phyloP scores from a whole-genome alignment of 1,284 basidiomycete species.

The Fomitopsis pinicola region DNA sequence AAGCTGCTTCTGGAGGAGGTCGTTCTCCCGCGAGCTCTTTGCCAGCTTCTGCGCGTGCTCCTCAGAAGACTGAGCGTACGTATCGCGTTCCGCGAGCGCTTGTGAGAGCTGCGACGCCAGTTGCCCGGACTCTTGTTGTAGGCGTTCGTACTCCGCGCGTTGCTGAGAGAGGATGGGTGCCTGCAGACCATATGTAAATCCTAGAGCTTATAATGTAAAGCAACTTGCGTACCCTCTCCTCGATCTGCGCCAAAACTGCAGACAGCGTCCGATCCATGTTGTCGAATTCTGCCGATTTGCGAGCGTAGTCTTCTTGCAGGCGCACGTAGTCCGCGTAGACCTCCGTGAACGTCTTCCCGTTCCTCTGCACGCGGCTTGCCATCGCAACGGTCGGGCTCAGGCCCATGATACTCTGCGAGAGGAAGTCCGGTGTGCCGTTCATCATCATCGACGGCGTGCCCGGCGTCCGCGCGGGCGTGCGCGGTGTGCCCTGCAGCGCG shows the following conservation, averaged over 20 bases:
- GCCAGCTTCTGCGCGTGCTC: constrained; percentile 60
- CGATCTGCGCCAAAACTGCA: constrained; percentile 78
- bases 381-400: constrained; percentile 85
- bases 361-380: constrained; percentile 71
- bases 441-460: constrained; percentile 41
- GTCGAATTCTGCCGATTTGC: constrained; percentile 76
- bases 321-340: constrained; percentile 86
- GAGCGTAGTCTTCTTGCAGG: constrained; percentile 78
- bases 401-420: constrained; percentile 52
- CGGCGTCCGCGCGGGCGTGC: constrained; percentile 33
- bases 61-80: constrained; percentile 40
- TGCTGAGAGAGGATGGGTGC: constrained; percentile 86
- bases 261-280: constrained; percentile 76
- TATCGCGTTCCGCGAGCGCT: constrained; percentile 67
- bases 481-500: constrained; percentile 12
- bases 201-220: background rate
- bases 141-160: constrained; percentile 77
- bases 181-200: constrained; percentile 35
- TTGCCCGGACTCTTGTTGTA: constrained; percentile 73
- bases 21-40: constrained; percentile 65
- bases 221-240: constrained; percentile 71
- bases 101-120: constrained; percentile 78
- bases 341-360: constrained; percentile 85
- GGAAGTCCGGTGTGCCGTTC: constrained; percentile 37
- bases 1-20: constrained; percentile 72